phyloP scores from a whole-genome alignment of 2,329 filamentous ascomycete species.

The Colletotrichum tabaci region DNA sequence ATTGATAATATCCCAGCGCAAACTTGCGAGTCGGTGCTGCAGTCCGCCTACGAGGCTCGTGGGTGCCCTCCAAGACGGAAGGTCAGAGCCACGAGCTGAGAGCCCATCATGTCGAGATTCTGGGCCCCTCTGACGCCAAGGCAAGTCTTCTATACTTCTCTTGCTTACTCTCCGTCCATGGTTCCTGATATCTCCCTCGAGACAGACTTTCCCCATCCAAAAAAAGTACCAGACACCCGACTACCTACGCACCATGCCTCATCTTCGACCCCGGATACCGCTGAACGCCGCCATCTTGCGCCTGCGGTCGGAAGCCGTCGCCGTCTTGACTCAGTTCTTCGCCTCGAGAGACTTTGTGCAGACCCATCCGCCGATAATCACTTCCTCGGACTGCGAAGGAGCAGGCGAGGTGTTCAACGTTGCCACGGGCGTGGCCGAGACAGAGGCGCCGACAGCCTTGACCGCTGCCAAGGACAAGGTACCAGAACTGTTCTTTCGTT shows the following conservation, averaged over 20 bases:
- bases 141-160: conserved; percentile 64
- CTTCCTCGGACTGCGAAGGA: conserved; percentile 96
- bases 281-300: conserved; percentile 86
- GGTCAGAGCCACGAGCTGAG: conserved; percentile 86
- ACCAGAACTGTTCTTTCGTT: conserved; percentile 79
- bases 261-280: conserved; percentile 86
- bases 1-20: conserved; percentile 63
- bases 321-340: conserved; percentile 83
- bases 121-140: conserved; percentile 85
- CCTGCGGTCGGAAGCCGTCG: conserved; percentile 85
- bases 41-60: conserved; percentile 82
- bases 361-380: conserved; percentile 93
- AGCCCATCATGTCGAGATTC: conserved; percentile 76
- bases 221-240: conserved; percentile 96
- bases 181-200: conserved; percentile 18
- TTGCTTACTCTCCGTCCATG: conserved; percentile 33
- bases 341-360: conserved; percentile 79
- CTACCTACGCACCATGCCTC: conserved; percentile 89
- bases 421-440: conserved; percentile 55
- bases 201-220: conserved; percentile 90
- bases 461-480: conserved; percentile 52
- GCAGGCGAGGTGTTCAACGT: conserved; percentile 94
- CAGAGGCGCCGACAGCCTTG: conserved; percentile 48
- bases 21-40: conserved; percentile 83
- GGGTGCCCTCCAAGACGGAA: conserved; percentile 78